Evolutionary conservation across 1,284 basidiomycete species (phyloP).

Genomic region (Afroboletus lepidellus): DNA sequence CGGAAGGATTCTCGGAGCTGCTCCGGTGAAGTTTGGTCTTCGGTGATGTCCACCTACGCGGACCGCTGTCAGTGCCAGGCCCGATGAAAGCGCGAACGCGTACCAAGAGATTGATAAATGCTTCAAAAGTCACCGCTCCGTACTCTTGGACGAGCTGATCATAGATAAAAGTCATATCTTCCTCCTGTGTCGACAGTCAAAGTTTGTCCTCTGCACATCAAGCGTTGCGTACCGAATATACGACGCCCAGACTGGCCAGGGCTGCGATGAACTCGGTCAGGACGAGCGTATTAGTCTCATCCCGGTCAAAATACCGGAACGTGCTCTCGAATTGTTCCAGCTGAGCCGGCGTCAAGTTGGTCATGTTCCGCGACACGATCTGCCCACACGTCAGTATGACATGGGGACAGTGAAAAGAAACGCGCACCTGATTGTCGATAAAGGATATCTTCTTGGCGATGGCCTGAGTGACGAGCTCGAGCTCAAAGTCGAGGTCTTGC

Average conservation of each 20-base stretch:
- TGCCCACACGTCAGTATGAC: constrained; percentile 33
- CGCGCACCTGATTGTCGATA: constrained; percentile 87
- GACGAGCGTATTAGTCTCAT: constrained; percentile 86
- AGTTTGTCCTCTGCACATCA: neutral
- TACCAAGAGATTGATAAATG: constrained; percentile 92
- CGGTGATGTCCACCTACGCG: constrained; percentile 84
- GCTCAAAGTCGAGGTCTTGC: constrained; percentile 90
- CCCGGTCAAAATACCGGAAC: constrained; percentile 96
- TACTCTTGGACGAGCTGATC: constrained; percentile 82
- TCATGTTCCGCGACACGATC: constrained; percentile 91
- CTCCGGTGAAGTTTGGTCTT: constrained; percentile 92
- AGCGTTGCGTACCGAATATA: constrained; percentile 70
- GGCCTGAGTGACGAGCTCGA: constrained; percentile 79
- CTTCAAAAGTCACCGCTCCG: constrained; percentile 89
- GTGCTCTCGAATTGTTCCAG: constrained; percentile 97
- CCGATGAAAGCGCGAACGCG: constrained; percentile 18
- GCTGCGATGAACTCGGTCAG: constrained; percentile 89
- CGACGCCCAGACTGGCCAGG: constrained; percentile 90
- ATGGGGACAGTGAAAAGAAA: neutral
- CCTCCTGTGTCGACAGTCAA: constrained; percentile 51
- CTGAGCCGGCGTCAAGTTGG: constrained; percentile 92
- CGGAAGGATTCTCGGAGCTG: constrained; percentile 94
- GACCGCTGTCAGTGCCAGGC: constrained; percentile 6
- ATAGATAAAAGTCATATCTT: constrained; percentile 86
- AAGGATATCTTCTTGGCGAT: constrained; percentile 91